Evolutionary conservation across 2,329 filamentous ascomycete species (phyloP), one percentile per base, ranked within the genome.

Genomic region (Pseudogymnoascus sp.): DNA sequence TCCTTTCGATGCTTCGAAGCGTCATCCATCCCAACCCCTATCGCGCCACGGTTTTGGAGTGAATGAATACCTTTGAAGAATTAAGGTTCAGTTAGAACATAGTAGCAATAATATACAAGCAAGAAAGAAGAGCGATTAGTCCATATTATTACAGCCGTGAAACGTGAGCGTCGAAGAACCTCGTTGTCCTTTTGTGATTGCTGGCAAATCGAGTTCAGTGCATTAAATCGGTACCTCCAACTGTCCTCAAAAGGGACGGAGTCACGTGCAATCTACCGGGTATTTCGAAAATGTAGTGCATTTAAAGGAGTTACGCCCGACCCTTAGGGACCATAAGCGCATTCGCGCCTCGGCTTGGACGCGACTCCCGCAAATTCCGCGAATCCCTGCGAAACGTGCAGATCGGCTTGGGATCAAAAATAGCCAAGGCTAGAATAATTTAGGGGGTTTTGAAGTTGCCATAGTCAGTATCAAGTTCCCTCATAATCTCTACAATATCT

Each of bases 91-190:
- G 28, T 35, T 35, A 56, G 28, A 12, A 56, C 50, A 56, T 56
- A 56, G 11, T 35, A 56, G 50, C 50, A 56, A 33, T 56, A 56
- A 56, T 56, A 56, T 56, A 56, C 50, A 56, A 22, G 50, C 28
- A 56, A 56, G 28, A 56, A 56, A 10, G 50, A 56, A 56, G 28
- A 19, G 28, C 50, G 50, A 56, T 56, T 56, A 56, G 10, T 56
- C 50, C 50, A 56, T 56, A 56, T 56, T 56, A 56, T 56, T 56
- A 56, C 50, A 56, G 50, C 35, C 50, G 50, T 56, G 50, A 33
- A 56, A 56, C 50, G 50, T 56, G 28, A 6, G 50, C 28, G 50
- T 56, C 50, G 50, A 56, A 35, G 50, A 56, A 56, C 28, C 43
- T 56, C n/a, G 50, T 56, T 56, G 50, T 56, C 50, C 50, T 56